These are phyloP conservation scores for Discostella stelligera DNA, from an alignment of 352 stramenopile species.

Conservation along the genomic window DNA sequence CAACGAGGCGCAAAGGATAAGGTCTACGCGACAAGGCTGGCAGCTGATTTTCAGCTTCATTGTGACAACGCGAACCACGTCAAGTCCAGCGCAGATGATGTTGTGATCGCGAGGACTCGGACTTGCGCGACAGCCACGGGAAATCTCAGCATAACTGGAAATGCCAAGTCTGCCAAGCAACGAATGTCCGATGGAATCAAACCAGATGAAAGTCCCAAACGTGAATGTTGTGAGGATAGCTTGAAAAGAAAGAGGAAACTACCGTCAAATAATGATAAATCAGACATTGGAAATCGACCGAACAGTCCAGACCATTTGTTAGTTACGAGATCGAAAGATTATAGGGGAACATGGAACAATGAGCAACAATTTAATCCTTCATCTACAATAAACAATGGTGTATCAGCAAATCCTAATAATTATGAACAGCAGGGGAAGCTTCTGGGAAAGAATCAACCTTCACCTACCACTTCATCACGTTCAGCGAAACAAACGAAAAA, in stretches of 20 bases:
- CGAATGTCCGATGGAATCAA: not conserved
- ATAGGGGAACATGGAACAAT: not conserved
- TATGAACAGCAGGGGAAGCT: not conserved
- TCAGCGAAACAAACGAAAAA: not conserved
- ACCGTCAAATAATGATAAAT: not conserved
- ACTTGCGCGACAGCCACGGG: too few species aligned
- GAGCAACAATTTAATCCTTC: not conserved
- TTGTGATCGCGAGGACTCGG: not conserved
- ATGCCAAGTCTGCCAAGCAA: not conserved
- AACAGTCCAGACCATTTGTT: too few species aligned
- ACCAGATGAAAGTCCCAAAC: not conserved
- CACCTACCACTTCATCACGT: not conserved
- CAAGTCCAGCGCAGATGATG: not conserved
- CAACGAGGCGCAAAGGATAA: slow-evolving; percentile 40
- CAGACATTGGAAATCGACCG: too few species aligned
- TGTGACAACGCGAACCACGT: not conserved
- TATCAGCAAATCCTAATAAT: not conserved
- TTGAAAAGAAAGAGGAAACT: not conserved
- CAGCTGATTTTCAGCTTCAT: not conserved
- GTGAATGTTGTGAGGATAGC: not conserved
- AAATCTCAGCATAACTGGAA: not conserved
- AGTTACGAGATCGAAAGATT: too few species aligned
- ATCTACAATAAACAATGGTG: not conserved
- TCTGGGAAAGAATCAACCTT: not conserved
- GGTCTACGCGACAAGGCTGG: slow-evolving; percentile 23